Evolutionary conservation across 1,139 yeast genomes (phyloP).

Genomic region (Kodamaea suecica): DNA sequence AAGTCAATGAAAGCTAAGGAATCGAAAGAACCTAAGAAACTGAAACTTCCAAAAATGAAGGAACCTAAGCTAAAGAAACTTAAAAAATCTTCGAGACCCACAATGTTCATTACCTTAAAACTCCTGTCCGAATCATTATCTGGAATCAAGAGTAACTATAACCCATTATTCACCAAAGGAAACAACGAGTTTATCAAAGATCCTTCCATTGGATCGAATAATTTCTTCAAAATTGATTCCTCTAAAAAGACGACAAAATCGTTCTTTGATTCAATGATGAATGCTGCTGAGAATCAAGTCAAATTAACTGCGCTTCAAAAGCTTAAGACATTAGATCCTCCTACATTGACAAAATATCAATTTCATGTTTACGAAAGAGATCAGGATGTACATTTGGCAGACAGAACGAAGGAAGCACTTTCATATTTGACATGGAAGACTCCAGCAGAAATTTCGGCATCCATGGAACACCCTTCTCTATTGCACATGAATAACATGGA

Average conservation of each 20-base stretch:
- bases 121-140: constrained; percentile 23
- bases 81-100: constrained; percentile 7
- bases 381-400: background rate
- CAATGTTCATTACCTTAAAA: constrained; percentile 25
- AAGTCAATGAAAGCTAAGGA: constrained; percentile 11
- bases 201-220: constrained; percentile 7
- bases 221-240: constrained; percentile 14
- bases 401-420: background rate
- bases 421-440: background rate
- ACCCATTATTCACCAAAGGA: constrained; percentile 33
- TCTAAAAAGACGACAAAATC: constrained; percentile 4
- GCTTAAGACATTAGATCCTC: constrained; percentile 19
- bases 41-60: too few species aligned
- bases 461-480: too few species aligned
- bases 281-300: constrained; percentile 18
- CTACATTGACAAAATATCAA: constrained; percentile 12
- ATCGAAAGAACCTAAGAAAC: too few species aligned
- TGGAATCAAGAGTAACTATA: constrained; percentile 27
- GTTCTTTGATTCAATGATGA: constrained; percentile 17
- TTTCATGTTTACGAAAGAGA: constrained; percentile 16
- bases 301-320: constrained; percentile 19
- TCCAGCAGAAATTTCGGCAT: background rate
- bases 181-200: constrained; percentile 7
- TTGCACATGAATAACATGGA: too few species aligned
- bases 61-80: background rate